Evolutionary conservation across 2,329 filamentous ascomycete genomes (phyloP), one percentile per base, ranked within the genome.

Genomic region (Westerdykella ornata): DNA sequence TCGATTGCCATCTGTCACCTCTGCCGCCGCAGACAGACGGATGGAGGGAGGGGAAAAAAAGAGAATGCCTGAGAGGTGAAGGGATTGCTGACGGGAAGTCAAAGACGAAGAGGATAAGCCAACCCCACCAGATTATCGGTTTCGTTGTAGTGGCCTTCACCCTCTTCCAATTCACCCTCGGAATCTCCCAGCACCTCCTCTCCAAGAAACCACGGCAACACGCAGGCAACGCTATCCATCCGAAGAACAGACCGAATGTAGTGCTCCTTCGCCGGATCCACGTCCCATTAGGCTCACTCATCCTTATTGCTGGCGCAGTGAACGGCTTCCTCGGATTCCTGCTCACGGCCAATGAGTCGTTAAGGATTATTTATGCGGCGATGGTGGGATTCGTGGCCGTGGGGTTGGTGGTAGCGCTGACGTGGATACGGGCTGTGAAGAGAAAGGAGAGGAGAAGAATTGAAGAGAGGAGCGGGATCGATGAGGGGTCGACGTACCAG

Each of bases 81-180:
- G 13, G 9, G 16, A 4, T 22, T 42, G 19, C 35, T 42, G 17
- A 43, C 28, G 5, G 7, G 29, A 5, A n/a, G n/a, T 13, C 17
- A 43, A 44, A 79, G 74, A 76, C 76, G 14, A 74, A 71, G 37
- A 62, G 64, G 8, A 77, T 78, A 60, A 70, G 69, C 34, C 70
- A 70, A 1, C 62, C 69, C 16, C 51, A 54, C 43, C 54, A 53
- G 47, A 44, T 54, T 39, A 18, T 54, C 41, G 51, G 49, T 35
- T 38, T 57, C 17, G 17, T 45, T 17, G 20, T 53, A 28, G 36
- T 49, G 18, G 26, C 42, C 41, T 18, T 47, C 30, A 38, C 44
- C 30, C 20, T 55, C 38, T 19, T 36, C 20, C 51, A 52, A 43
- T 47, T 51, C 46, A 15, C 36, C 45, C 37, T 54, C 44, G 39